A percentile compares a stretch with the other conserved stretches of the same genome.
phyloP scores from a whole-genome alignment of 2,329 filamentous ascomycete genomes.

The Ophiostoma australiae region DNA sequence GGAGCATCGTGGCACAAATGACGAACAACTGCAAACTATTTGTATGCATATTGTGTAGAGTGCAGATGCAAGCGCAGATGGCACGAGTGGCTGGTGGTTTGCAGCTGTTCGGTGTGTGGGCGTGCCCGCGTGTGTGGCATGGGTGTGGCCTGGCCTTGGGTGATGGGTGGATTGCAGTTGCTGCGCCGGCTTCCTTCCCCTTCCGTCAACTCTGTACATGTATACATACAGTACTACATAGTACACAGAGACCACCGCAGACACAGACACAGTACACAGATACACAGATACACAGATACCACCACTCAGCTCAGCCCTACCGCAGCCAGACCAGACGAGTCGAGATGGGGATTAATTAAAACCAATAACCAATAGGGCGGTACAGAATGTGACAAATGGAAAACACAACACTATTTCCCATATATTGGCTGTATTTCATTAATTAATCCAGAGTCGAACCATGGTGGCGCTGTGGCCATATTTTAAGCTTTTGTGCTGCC shows the following conservation, averaged over 20 bases:
- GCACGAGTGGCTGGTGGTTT: background rate
- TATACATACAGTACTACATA: background rate
- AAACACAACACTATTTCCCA: background rate
- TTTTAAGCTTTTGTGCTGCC: conserved; percentile 8
- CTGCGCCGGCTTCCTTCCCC: background rate
- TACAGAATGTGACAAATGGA: background rate
- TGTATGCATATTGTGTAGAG: too few relatives aligned
- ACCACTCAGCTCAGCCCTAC: conserved; percentile 6
- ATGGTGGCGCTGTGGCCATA: conserved; percentile 7
- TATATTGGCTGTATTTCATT: background rate
- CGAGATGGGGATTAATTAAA: too few relatives aligned
- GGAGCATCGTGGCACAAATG: background rate
- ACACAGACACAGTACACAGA: background rate
- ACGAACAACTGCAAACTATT: too few relatives aligned
- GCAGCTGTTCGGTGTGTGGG: background rate
- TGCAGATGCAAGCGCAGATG: background rate
- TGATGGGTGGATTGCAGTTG: conserved; percentile 1
- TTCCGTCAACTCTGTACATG: background rate
- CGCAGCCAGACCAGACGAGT: background rate
- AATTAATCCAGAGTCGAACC: background rate
- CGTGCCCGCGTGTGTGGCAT: background rate
- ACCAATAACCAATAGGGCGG: too few relatives aligned
- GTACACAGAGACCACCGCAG: background rate
- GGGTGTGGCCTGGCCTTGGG: background rate
- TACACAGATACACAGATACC: background rate